A percentile compares a stretch with the other conserved stretches of the same genome.
Conservation (phyloP, 2,329 filamentous ascomycete genomes). For the Microcyclospora tardicrescens region DNA sequence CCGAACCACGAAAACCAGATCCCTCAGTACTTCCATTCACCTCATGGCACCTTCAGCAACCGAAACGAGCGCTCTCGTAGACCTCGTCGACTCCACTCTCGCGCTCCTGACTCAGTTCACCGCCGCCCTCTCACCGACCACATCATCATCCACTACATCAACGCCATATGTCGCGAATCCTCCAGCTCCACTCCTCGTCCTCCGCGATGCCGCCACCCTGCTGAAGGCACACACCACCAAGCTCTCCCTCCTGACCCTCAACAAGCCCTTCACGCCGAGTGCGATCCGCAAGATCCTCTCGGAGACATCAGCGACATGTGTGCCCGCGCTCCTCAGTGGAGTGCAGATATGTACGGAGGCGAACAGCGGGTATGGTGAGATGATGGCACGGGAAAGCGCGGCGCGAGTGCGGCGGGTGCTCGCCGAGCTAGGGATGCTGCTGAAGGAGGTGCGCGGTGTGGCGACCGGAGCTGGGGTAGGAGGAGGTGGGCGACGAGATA, state of each 20-base stretch:
- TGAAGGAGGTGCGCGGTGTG: conserved; percentile 47
- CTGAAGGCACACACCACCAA: conserved; percentile 78
- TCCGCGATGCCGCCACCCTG: conserved; percentile 57
- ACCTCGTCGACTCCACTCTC: conserved; percentile 18
- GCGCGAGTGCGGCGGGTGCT: conserved; percentile 48
- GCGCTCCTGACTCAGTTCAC: conserved; percentile 21
- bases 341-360: conserved; percentile 51
- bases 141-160: conserved; percentile 8
- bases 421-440: conserved; percentile 47
- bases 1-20: background rate
- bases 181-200: conserved; percentile 49
- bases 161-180: conserved; percentile 17
- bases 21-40: background rate
- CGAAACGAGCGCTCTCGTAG: conserved; percentile 15
- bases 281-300: conserved; percentile 59
- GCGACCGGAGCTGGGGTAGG: conserved; percentile 32
- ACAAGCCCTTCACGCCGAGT: conserved; percentile 70
- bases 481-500: conserved; percentile 36
- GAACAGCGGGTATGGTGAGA: conserved; percentile 42
- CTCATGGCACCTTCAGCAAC: conserved; percentile 15
- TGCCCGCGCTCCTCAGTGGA: conserved; percentile 61
- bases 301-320: conserved; percentile 57
- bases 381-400: conserved; percentile 52
- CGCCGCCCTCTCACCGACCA: conserved; percentile 13
- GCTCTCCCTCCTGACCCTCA: conserved; percentile 73